Conservation (phyloP, 257 asterid genomes). For the Nicotiana knightiana region DNA sequence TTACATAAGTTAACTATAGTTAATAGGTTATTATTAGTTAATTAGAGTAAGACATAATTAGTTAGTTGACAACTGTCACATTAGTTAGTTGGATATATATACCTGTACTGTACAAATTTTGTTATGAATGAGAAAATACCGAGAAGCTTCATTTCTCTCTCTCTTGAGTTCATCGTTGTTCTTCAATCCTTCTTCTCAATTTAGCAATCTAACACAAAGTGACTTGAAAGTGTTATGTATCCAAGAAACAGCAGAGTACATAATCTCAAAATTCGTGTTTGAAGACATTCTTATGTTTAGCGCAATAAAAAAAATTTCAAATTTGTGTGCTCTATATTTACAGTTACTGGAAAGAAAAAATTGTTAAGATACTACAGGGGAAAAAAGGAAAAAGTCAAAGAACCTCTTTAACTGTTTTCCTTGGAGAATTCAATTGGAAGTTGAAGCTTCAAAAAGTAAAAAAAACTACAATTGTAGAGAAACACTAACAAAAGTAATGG, state of each 20-base stretch:
- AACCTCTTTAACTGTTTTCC: neutral
- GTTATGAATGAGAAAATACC: no score
- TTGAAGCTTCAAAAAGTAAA: neutral
- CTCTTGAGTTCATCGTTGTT: no score
- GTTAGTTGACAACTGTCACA: no score
- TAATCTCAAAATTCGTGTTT: neutral
- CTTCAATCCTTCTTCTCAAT: no score
- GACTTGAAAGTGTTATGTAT: neutral
- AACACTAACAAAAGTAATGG: slow-evolving; percentile 1
- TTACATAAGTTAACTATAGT: no score
- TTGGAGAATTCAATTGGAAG: neutral
- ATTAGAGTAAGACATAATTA: no score
- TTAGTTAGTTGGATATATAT: no score
- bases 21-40: no score
- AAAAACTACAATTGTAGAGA: neutral
- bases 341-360: neutral
- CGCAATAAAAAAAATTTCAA: neutral
- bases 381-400: neutral
- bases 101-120: no score
- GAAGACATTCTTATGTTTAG: neutral
- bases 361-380: neutral
- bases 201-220: no score
- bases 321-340: neutral
- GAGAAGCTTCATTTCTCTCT: no score
- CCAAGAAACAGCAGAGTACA: neutral